These are phyloP conservation scores for Melaleuca quinquenervia DNA, from an alignment of 345 rosid species.

Conservation along the genomic window DNA sequence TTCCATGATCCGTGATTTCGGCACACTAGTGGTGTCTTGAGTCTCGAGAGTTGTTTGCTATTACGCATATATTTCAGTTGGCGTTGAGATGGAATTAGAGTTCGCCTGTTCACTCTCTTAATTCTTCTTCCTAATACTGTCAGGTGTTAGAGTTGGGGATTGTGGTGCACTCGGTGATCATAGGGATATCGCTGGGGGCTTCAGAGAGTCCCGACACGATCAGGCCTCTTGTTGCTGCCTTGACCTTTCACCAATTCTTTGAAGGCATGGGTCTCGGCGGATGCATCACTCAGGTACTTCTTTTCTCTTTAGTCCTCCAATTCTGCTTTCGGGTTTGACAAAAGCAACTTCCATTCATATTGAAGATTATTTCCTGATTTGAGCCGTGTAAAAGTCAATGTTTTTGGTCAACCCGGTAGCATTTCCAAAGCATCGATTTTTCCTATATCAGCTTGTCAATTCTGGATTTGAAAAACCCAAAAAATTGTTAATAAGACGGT, in stretches of 20 bases:
- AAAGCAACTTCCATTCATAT: background rate
- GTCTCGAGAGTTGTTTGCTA: slow-evolving; percentile 6
- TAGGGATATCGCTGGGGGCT: slow-evolving; percentile 59
- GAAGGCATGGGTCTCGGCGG: slow-evolving; percentile 82
- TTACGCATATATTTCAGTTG: background rate
- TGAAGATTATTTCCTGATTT: background rate
- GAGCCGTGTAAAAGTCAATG: background rate
- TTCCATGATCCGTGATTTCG: slow-evolving; percentile 7
- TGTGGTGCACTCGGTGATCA: slow-evolving; percentile 57
- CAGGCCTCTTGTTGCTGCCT: slow-evolving; percentile 45
- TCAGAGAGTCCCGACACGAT: slow-evolving; percentile 40
- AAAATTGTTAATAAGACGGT: background rate
- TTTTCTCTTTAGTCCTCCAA: background rate
- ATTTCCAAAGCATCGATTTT: background rate
- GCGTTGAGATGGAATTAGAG: background rate
- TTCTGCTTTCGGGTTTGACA: background rate
- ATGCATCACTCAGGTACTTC: slow-evolving; percentile 43
- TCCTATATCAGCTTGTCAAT: background rate
- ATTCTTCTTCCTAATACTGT: background rate
- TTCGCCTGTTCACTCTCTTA: background rate
- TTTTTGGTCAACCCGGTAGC: background rate
- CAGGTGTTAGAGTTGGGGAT: slow-evolving; percentile 69
- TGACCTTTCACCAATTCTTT: slow-evolving; percentile 68
- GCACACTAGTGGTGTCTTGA: slow-evolving; percentile 14
- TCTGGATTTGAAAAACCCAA: background rate